Conservation (phyloP, 176 grass and related monocot genomes). For the Aegilops bicornis region DNA sequence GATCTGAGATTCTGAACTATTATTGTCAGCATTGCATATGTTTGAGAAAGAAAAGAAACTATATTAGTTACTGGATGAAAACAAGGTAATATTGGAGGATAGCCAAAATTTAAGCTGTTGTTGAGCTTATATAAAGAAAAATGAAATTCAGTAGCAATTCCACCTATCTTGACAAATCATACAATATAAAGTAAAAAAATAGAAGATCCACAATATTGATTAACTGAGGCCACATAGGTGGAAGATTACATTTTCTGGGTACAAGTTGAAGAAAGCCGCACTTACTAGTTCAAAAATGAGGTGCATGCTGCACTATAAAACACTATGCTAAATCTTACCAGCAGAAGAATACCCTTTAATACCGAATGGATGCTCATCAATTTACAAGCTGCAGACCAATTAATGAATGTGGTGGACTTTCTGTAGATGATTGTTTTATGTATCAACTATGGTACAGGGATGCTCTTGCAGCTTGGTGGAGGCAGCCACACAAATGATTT, state of each 20-base stretch:
- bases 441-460: slow-evolving; percentile 11
- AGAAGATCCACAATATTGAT: background rate
- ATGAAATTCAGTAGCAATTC: background rate
- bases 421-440: slow-evolving; percentile 33
- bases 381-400: slow-evolving; percentile 5
- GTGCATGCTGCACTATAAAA: background rate
- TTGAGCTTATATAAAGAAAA: background rate
- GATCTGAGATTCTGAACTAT: background rate
- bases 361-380: background rate
- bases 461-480: slow-evolving; percentile 37
- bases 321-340: slow-evolving; percentile 7
- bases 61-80: background rate
- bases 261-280: background rate
- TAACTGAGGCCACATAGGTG: background rate
- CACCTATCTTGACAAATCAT: background rate
- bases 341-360: background rate
- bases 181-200: background rate
- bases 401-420: background rate
- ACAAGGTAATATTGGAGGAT: background rate
- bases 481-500: slow-evolving; percentile 19
- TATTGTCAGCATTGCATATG: background rate
- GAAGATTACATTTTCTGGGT: background rate
- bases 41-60: background rate
- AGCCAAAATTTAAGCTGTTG: background rate
- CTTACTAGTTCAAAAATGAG: slow-evolving; percentile 12